A percentile compares a stretch with the other conserved stretches of the same genome.
Conservation (phyloP, 1,284 basidiomycete genomes). For the Porodaedalea pini region DNA sequence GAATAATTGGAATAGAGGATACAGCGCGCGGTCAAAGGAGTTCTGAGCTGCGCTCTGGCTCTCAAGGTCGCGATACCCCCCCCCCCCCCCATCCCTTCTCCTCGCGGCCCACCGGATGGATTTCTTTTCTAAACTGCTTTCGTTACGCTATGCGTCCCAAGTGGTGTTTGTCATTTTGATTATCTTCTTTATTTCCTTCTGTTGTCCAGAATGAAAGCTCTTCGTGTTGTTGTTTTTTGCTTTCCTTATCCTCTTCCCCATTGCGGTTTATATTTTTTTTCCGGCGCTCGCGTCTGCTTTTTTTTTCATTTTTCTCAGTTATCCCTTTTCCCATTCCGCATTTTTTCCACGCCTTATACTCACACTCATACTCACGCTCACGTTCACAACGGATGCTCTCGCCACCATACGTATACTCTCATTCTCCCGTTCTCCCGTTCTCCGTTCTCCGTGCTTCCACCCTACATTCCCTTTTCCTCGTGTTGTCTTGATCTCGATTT, state of each 20-base stretch:
- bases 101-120: too few species aligned
- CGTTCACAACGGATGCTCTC: constrained; percentile 28
- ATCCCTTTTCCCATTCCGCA: constrained; percentile 10
- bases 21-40: neutral
- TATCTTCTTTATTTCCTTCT: too few species aligned
- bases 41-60: neutral
- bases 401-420: too few species aligned
- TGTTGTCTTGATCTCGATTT: neutral
- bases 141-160: too few species aligned
- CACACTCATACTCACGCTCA: constrained; percentile 22
- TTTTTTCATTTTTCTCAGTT: constrained; percentile 12
- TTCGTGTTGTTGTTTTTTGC: neutral
- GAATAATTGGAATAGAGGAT: neutral
- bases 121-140: too few species aligned
- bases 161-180: too few species aligned
- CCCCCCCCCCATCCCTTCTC: too few species aligned
- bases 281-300: neutral
- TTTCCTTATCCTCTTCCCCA: neutral
- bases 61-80: neutral
- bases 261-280: neutral
- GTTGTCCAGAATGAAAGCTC: neutral
- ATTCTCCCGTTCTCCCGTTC: constrained; percentile 14
- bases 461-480: constrained; percentile 16
- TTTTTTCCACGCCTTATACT: constrained; percentile 18
- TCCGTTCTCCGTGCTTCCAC: neutral